phyloP scores from a whole-genome alignment of 495 filamentous ascomycete species.

The Lophiostoma macrostomum region DNA sequence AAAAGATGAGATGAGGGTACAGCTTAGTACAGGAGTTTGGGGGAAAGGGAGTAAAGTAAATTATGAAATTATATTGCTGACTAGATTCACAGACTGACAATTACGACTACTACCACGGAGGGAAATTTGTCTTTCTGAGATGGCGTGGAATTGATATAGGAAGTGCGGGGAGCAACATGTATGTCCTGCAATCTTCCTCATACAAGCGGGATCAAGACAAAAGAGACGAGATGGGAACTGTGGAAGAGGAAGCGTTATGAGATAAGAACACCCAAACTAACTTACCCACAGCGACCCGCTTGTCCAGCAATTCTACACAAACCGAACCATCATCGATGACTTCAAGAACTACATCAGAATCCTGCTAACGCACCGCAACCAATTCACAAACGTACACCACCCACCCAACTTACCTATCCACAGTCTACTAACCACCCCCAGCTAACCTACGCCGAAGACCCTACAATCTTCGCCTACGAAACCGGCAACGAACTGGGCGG shows the following conservation, averaged over 20 bases:
- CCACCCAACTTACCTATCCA: background rate
- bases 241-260: background rate
- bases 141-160: slow-evolving; percentile 51
- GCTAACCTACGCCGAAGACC: slow-evolving; percentile 53
- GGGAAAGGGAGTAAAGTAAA: no score
- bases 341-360: slow-evolving; percentile 54
- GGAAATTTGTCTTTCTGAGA: slow-evolving; percentile 56
- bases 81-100: slow-evolving; percentile 14
- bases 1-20: no score
- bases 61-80: no score
- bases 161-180: no score
- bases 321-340: slow-evolving; percentile 44
- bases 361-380: slow-evolving; percentile 51
- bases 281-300: slow-evolving; percentile 36
- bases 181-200: no score
- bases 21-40: no score
- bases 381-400: slow-evolving; percentile 44
- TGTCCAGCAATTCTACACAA: slow-evolving; percentile 54
- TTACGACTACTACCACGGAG: slow-evolving; percentile 56
- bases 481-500: slow-evolving; percentile 56
- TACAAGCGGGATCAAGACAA: no score
- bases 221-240: no score
- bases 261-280: background rate
- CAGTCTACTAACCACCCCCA: background rate
- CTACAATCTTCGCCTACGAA: slow-evolving; percentile 56